Evolutionary conservation across 805 yeast genomes (phyloP).

Genomic region (Candida xiaguanensis): DNA sequence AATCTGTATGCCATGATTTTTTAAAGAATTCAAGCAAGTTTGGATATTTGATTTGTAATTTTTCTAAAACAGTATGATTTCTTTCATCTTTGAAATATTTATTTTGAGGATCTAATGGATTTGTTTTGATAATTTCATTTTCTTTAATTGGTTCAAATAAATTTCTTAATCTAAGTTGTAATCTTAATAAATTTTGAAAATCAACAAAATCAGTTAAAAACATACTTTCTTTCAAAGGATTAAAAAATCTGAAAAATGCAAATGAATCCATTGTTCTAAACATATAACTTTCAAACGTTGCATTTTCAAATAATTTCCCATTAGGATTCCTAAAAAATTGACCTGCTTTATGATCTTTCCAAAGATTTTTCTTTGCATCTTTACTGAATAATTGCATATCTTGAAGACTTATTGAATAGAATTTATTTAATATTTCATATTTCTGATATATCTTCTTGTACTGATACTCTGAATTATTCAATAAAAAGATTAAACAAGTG

Average conservation of each 20-base stretch:
- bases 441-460: conserved; percentile 2
- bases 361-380: conserved; percentile 3
- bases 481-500: conserved; percentile 1
- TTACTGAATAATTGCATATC: not conserved
- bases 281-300: conserved; percentile 1
- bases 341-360: conserved; percentile 3
- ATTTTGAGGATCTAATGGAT: not conserved
- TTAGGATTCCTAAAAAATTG: conserved; percentile 4
- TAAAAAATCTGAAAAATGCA: conserved; percentile 8
- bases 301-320: conserved; percentile 6
- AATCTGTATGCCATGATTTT: conserved; percentile 3
- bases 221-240: conserved; percentile 8
- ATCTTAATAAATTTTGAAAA: conserved; percentile 1
- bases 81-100: not conserved
- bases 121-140: not conserved
- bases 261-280: conserved; percentile 5
- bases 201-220: not conserved
- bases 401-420: not conserved
- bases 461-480: conserved; percentile 1
- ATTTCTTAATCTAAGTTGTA: conserved; percentile 4
- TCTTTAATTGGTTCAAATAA: not conserved
- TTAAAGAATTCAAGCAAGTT: not conserved
- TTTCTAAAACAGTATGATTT: not conserved
- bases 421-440: conserved; percentile 4
- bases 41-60: conserved; percentile 2